A percentile compares a stretch with the other conserved stretches of the same genome.
Conservation (phyloP, 2,329 filamentous ascomycete genomes). For the Blastomyces parvus region DNA sequence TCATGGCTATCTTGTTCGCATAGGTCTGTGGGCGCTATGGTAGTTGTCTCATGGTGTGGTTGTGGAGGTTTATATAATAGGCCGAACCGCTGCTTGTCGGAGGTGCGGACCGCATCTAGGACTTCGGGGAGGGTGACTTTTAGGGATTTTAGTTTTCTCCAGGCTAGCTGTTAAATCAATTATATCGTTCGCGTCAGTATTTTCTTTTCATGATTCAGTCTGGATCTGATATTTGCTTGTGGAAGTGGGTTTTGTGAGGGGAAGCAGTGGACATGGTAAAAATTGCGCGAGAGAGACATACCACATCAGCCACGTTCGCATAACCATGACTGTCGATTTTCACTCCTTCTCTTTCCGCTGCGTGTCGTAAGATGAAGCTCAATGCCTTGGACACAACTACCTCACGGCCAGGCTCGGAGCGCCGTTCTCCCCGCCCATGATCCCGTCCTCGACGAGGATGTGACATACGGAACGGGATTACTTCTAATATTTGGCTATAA, state of each 20-base stretch:
- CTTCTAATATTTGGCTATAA: not conserved
- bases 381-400: conserved; percentile 35
- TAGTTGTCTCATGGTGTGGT: conserved; percentile 8
- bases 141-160: conserved; percentile 55
- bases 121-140: conserved; percentile 69
- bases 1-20: conserved; percentile 1
- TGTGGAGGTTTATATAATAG: conserved; percentile 49
- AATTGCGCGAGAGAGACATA: conserved; percentile 30
- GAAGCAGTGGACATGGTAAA: not conserved
- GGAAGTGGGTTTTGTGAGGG: too few relatives aligned
- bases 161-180: conserved; percentile 40
- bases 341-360: conserved; percentile 51
- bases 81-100: conserved; percentile 85
- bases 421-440: not conserved
- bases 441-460: not conserved
- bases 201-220: not conserved
- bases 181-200: not conserved
- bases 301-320: conserved; percentile 50
- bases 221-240: not conserved
- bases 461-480: not conserved
- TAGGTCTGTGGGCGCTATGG: conserved; percentile 14
- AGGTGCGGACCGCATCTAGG: conserved; percentile 56
- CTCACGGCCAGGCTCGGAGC: conserved; percentile 18
- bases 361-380: conserved; percentile 49
- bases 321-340: conserved; percentile 51